These are phyloP conservation scores for Hymenoscyphus linearis DNA, from an alignment of 2,329 filamentous ascomycete genomes.

Conservation along the genomic window DNA sequence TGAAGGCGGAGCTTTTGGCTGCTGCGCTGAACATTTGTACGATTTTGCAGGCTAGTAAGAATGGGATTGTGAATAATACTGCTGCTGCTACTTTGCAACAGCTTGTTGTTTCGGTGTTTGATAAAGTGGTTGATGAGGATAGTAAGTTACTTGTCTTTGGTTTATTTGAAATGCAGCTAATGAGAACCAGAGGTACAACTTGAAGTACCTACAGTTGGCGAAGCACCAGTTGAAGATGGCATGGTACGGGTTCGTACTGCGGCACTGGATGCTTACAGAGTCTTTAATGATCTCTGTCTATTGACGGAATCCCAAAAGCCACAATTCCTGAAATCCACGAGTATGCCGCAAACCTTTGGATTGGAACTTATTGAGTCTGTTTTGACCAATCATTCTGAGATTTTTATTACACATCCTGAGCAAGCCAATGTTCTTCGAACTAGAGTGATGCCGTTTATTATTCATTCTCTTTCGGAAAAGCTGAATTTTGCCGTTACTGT, in stretches of 20 bases:
- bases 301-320: constrained; percentile 80
- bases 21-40: constrained; percentile 87
- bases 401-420: constrained; percentile 75
- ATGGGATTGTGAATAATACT: constrained; percentile 88
- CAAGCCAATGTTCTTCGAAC: constrained; percentile 72
- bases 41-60: constrained; percentile 84
- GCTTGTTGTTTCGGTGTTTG: constrained; percentile 85
- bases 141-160: constrained; percentile 43
- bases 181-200: constrained; percentile 31
- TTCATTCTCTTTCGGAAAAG: constrained; percentile 70
- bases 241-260: constrained; percentile 64
- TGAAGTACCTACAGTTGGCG: constrained; percentile 55
- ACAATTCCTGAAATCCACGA: constrained; percentile 74
- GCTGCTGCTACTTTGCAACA: constrained; percentile 96
- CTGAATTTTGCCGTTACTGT: constrained; percentile 78
- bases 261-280: constrained; percentile 77
- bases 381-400: constrained; percentile 74
- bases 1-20: constrained; percentile 76
- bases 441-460: constrained; percentile 77
- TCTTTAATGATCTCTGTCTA: constrained; percentile 86
- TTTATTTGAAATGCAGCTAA: neutral
- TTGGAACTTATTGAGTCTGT: constrained; percentile 90
- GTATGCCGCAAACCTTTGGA: constrained; percentile 75
- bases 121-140: constrained; percentile 81
- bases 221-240: constrained; percentile 62